Evolutionary conservation across 106 monocot genomes (phyloP).

Genomic region (Dendrobium nobile): DNA sequence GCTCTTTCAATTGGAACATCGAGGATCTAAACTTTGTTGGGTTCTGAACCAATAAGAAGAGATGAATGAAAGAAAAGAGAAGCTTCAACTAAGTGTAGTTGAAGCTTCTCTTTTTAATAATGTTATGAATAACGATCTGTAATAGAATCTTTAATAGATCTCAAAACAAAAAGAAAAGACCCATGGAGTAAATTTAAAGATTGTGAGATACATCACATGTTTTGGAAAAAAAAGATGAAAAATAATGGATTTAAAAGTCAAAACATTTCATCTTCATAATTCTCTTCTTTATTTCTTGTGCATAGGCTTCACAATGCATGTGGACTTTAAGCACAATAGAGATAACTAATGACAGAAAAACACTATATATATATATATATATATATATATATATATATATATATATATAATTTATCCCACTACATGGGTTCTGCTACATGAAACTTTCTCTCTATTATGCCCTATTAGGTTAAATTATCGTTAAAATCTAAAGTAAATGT

Average conservation of each 20-base stretch:
- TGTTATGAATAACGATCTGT: background rate
- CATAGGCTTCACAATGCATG: constrained; percentile 97
- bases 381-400: too few relatives aligned
- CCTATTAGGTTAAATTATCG: too few relatives aligned
- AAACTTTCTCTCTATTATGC: too few relatives aligned
- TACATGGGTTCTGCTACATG: too few relatives aligned
- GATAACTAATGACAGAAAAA: constrained; percentile 47
- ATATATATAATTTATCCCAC: too few relatives aligned
- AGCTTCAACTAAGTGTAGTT: background rate
- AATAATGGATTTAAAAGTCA: background rate
- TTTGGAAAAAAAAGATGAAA: background rate
- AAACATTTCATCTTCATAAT: constrained; percentile 88
- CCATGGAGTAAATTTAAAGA: background rate
- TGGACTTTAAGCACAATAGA: constrained; percentile 68
- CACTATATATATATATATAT: too few relatives aligned
- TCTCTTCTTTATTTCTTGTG: constrained; percentile 79
- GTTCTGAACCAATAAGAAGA: background rate
- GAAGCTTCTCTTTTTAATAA: background rate
- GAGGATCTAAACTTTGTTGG: background rate
- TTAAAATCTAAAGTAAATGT: too few relatives aligned
- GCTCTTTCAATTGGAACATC: background rate
- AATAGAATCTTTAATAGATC: background rate
- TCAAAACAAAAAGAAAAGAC: background rate
- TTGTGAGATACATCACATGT: background rate
- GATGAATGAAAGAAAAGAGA: background rate